Evolutionary conservation across 768 basidiomycete genomes (phyloP).

Genomic region (Kwoniella bestiolae): DNA sequence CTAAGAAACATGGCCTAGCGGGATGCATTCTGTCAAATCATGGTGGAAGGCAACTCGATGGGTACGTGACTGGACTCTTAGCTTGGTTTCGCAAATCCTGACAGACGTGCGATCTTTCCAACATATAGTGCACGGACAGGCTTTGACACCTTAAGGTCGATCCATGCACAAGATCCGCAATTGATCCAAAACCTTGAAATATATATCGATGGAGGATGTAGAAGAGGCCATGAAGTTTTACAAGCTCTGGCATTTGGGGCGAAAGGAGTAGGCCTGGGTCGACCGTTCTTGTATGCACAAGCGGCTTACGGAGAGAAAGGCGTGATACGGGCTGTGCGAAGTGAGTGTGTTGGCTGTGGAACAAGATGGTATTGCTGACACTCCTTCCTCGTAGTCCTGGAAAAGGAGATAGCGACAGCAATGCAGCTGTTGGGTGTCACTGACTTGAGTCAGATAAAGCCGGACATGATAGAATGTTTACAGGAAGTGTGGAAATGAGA

Average conservation of each 20-base stretch:
- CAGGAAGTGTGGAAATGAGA: constrained; percentile 44
- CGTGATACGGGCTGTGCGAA: constrained; percentile 52
- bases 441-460: constrained; percentile 43
- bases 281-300: constrained; percentile 58
- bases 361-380: neutral
- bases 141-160: constrained; percentile 61
- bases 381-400: constrained; percentile 40
- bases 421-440: constrained; percentile 53
- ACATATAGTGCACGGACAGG: constrained; percentile 49
- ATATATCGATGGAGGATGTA: constrained; percentile 83
- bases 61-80: constrained; percentile 15
- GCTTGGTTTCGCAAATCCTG: neutral
- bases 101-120: neutral
- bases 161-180: constrained; percentile 51
- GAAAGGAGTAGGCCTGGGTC: constrained; percentile 57
- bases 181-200: constrained; percentile 61
- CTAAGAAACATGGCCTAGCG: constrained; percentile 76
- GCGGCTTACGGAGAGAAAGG: constrained; percentile 59
- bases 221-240: constrained; percentile 81
- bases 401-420: constrained; percentile 53
- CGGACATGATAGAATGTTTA: constrained; percentile 52
- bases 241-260: constrained; percentile 77
- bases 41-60: constrained; percentile 24
- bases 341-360: constrained; percentile 34
- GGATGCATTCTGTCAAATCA: constrained; percentile 53